Conservation (phyloP, 31 red algal genomes). For the Endocladia muricata region DNA sequence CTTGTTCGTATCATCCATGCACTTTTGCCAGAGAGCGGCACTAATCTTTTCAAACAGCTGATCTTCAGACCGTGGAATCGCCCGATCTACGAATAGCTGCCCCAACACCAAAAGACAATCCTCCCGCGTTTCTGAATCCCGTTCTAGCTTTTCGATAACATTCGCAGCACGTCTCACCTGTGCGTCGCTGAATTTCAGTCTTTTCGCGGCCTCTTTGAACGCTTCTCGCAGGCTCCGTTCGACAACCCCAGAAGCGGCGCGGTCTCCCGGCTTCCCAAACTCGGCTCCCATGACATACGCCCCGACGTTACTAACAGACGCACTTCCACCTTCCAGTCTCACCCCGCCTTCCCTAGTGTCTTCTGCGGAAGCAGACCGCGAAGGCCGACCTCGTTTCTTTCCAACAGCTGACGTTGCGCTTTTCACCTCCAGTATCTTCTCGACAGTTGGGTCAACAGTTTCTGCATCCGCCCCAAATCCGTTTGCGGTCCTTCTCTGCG, state of each 20-base stretch:
- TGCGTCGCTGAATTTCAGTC: neutral
- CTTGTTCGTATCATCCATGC: neutral
- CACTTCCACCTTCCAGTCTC: neutral
- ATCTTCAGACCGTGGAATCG: slow-evolving; percentile 28
- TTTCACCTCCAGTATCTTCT: neutral
- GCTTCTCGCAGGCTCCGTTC: neutral
- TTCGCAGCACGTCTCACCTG: slow-evolving; percentile 14
- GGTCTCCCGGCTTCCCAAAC: neutral
- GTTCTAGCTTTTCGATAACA: slow-evolving; percentile 20
- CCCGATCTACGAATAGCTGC: slow-evolving; percentile 19
- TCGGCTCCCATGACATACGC: neutral
- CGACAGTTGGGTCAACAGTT: neutral
- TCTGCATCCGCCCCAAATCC: neutral
- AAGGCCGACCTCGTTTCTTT: neutral
- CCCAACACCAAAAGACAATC: slow-evolving; percentile 14
- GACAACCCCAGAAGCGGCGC: neutral
- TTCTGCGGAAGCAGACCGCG: neutral
- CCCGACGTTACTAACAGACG: neutral
- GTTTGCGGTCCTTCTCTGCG: neutral
- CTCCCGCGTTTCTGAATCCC: slow-evolving; percentile 11
- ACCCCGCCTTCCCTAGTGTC: neutral
- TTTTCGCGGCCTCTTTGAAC: neutral
- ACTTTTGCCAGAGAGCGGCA: slow-evolving; percentile 7
- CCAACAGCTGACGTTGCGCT: neutral
- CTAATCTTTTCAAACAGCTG: slow-evolving; percentile 8